Percentiles rank a stretch among this genome's conserved stretches.
Evolutionary conservation across 169 alveolate genomes (phyloP).

Genomic region (Plasmodium blacklocki): DNA sequence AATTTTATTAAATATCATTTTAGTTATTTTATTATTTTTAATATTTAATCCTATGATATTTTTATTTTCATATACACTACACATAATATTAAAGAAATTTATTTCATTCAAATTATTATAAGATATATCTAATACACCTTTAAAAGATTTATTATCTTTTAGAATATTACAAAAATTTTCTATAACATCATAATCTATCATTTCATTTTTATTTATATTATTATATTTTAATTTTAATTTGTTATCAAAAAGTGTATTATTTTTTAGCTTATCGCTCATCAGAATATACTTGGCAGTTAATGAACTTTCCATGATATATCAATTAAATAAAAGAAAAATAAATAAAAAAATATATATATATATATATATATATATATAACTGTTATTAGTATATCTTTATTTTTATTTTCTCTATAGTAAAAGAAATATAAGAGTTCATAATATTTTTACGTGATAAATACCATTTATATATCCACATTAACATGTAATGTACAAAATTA

Average conservation of each 20-base stretch:
- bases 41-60: constrained; percentile 47
- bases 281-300: constrained; percentile 25
- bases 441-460: too few species aligned
- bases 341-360: too few species aligned
- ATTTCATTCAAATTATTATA: constrained; percentile 53
- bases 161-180: constrained; percentile 55
- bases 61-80: constrained; percentile 40
- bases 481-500: too few species aligned
- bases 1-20: constrained; percentile 43
- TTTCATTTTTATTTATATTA: constrained; percentile 9
- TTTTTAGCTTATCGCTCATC: constrained; percentile 19
- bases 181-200: constrained; percentile 48
- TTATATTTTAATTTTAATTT: constrained; percentile 28
- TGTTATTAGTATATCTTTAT: too few species aligned
- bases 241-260: not conserved
- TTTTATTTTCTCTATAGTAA: too few species aligned
- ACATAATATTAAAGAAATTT: constrained; percentile 24
- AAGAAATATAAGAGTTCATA: too few species aligned
- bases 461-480: too few species aligned
- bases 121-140: constrained; percentile 40
- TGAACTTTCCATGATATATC: not conserved
- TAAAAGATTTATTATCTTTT: constrained; percentile 36
- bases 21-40: constrained; percentile 47
- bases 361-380: too few species aligned
- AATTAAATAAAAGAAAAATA: too few species aligned